These are phyloP conservation scores for Medicago ruthenica DNA, from an alignment of 306 rosid species.

Conservation along the genomic window DNA sequence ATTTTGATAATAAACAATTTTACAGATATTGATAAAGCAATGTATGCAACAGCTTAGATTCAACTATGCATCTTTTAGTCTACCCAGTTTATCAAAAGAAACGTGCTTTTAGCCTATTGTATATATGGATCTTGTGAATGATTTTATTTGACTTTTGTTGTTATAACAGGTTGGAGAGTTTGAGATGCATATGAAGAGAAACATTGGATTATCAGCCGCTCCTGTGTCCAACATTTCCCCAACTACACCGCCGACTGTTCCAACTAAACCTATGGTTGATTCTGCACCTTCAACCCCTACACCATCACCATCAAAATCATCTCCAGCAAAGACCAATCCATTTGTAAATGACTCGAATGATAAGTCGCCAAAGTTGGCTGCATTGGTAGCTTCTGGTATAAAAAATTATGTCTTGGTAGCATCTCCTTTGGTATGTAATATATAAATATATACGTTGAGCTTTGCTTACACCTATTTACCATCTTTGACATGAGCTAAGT, in stretches of 20 bases:
- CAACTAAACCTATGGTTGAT: constrained; percentile 71
- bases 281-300: constrained; percentile 57
- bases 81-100: constrained; percentile 10
- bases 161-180: constrained; percentile 89
- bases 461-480: constrained; percentile 7
- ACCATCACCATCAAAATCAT: constrained; percentile 62
- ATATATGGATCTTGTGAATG: constrained; percentile 29
- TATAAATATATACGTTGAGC: not conserved
- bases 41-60: constrained; percentile 8
- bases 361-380: constrained; percentile 76
- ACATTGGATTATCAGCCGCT: constrained; percentile 65
- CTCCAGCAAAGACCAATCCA: constrained; percentile 64
- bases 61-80: constrained; percentile 9
- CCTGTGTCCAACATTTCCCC: constrained; percentile 74
- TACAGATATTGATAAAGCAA: not conserved
- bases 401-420: constrained; percentile 68
- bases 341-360: constrained; percentile 50
- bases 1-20: not conserved
- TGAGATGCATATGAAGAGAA: constrained; percentile 93
- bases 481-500: constrained; percentile 32
- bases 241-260: constrained; percentile 71
- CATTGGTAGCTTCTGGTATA: constrained; percentile 80
- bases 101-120: constrained; percentile 30
- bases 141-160: constrained; percentile 35
- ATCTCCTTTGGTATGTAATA: constrained; percentile 71